phyloP scores from a whole-genome alignment of 2,329 filamentous ascomycete genomes.

The Scedosporium minutisporum region DNA sequence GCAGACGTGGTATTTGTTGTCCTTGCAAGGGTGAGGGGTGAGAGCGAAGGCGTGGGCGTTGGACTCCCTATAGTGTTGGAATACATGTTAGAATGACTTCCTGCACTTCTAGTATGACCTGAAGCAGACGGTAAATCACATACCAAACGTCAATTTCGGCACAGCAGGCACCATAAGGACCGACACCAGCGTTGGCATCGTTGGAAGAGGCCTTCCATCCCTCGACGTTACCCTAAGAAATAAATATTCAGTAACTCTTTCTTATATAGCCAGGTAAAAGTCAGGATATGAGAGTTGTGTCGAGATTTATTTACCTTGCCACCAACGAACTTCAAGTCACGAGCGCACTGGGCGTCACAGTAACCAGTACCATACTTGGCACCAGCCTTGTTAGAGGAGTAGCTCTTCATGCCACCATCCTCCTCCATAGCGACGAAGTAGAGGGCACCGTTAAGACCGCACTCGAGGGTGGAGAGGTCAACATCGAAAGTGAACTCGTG shows the following conservation, averaged over 20 bases:
- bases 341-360: constrained; percentile 38
- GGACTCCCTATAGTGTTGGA: constrained; percentile 36
- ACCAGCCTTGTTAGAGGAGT: constrained; percentile 31
- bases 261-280: too few species aligned
- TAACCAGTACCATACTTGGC: constrained; percentile 48
- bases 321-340: constrained; percentile 38
- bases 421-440: constrained; percentile 50
- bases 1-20: constrained; percentile 27
- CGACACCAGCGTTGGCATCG: constrained; percentile 46
- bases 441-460: constrained; percentile 57
- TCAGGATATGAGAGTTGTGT: background rate
- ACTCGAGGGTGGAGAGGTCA: constrained; percentile 51
- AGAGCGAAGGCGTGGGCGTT: constrained; percentile 46
- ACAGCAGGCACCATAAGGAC: constrained; percentile 46
- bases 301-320: constrained; percentile 25
- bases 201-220: constrained; percentile 40
- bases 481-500: constrained; percentile 59
- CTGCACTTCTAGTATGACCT: background rate
- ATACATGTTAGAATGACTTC: background rate
- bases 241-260: background rate
- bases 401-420: constrained; percentile 37
- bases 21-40: constrained; percentile 47
- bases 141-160: constrained; percentile 55
- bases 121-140: background rate
- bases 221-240: constrained; percentile 29